Evolutionary conservation across 345 rosid species (phyloP).

Genomic region (Excoecaria cochinchinensis): DNA sequence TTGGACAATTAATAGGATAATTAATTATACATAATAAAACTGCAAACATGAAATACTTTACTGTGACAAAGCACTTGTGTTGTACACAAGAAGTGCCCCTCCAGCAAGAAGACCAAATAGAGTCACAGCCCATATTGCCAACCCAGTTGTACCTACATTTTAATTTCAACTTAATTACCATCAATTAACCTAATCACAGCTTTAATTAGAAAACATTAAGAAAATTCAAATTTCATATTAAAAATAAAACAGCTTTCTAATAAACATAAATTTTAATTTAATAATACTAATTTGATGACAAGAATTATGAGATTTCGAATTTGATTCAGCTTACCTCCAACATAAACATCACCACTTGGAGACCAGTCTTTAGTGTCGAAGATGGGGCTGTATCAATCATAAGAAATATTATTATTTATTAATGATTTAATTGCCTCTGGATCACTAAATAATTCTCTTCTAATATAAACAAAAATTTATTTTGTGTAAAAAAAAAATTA

Average conservation of each 20-base stretch:
- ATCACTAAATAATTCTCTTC: not conserved
- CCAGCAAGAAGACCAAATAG: constrained; percentile 75
- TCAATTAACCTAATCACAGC: not conserved
- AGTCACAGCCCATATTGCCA: constrained; percentile 94
- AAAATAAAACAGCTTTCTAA: no score
- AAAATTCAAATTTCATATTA: not conserved
- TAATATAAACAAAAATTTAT: not conserved
- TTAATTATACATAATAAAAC: not conserved
- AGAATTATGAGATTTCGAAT: no score
- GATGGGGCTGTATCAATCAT: constrained; percentile 60
- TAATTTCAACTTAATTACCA: not conserved
- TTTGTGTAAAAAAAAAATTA: not conserved
- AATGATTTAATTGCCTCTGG: not conserved
- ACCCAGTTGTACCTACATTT: constrained; percentile 60
- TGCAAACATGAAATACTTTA: constrained; percentile 23
- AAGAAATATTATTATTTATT: not conserved
- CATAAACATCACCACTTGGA: constrained; percentile 72
- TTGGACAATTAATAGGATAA: not conserved
- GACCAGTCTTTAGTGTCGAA: constrained; percentile 67
- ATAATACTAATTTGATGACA: not conserved
- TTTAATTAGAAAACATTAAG: not conserved
- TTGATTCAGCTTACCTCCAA: constrained; percentile 49
- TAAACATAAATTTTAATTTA: not conserved
- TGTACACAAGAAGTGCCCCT: constrained; percentile 93
- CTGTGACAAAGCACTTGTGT: constrained; percentile 92